phyloP scores from a whole-genome alignment of 306 rosid genomes.

The Ceratonia siliqua region DNA sequence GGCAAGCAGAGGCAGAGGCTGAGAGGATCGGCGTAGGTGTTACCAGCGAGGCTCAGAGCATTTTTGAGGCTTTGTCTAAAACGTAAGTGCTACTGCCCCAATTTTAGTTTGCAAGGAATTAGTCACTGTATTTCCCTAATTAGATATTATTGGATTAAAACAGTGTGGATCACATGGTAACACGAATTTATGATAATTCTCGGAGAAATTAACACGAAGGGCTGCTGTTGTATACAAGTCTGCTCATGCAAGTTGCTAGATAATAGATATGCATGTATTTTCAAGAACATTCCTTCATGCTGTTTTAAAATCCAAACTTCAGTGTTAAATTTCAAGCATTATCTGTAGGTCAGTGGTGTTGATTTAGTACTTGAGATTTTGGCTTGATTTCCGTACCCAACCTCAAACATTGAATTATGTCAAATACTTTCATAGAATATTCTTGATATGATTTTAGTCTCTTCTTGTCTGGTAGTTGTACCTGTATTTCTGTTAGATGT shows the following conservation, averaged over 20 bases:
- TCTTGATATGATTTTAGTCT: neutral
- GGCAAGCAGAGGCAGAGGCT: constrained; percentile 66
- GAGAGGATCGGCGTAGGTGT: constrained; percentile 79
- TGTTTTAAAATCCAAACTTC: neutral
- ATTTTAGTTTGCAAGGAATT: neutral
- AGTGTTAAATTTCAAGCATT: neutral
- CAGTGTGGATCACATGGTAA: neutral
- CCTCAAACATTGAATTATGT: neutral
- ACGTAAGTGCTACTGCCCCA: constrained; percentile 49
- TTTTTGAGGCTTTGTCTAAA: constrained; percentile 70
- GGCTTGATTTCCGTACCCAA: neutral
- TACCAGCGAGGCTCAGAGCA: constrained; percentile 65
- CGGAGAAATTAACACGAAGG: neutral
- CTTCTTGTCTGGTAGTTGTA: neutral
- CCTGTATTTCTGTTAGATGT: neutral
- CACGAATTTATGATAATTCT: neutral
- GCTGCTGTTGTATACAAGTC: neutral
- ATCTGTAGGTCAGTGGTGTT: neutral
- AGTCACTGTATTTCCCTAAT: neutral
- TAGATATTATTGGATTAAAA: neutral
- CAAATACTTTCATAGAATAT: neutral
- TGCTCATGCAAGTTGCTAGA: neutral
- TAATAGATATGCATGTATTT: neutral
- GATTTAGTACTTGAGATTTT: neutral
- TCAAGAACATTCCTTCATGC: neutral